phyloP scores from a whole-genome alignment of 116 monocot species.

The Phalaenopsis hybrid region DNA sequence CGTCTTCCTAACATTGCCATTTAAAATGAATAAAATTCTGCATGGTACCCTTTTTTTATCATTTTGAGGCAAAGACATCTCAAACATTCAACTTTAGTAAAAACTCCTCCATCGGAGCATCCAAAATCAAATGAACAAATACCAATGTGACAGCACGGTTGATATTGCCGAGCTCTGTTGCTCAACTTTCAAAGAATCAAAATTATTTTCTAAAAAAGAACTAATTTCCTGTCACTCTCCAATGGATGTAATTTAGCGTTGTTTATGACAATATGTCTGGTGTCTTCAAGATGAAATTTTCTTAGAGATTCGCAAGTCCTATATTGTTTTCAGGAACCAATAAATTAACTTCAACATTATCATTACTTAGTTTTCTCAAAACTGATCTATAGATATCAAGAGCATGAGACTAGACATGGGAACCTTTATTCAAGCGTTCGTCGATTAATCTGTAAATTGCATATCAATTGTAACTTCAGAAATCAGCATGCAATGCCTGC shows the following conservation, averaged over 20 bases:
- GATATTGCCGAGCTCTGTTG: background rate
- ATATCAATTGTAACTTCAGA: conserved; percentile 49
- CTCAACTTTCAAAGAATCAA: conserved; percentile 1
- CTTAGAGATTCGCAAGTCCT: background rate
- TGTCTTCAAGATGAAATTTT: conserved; percentile 4
- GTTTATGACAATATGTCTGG: background rate
- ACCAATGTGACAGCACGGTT: background rate
- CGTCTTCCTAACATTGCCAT: conserved; percentile 41
- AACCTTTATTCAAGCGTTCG: conserved; percentile 23
- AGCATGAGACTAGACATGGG: conserved; percentile 25
- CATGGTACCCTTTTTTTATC: conserved; percentile 30
- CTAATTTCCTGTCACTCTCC: background rate
- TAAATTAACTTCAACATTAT: conserved; percentile 15
- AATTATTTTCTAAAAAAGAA: conserved; percentile 7
- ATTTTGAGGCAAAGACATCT: conserved; percentile 38
- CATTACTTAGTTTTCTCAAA: conserved; percentile 39
- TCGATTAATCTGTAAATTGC: conserved; percentile 52
- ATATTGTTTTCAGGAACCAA: conserved; percentile 8
- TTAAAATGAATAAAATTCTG: conserved; percentile 40
- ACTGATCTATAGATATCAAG: conserved; percentile 40
- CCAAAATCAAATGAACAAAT: conserved; percentile 6
- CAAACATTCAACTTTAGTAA: conserved; percentile 33
- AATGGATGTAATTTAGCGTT: background rate
- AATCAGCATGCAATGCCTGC: conserved; percentile 52
- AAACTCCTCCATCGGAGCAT: conserved; percentile 7